phyloP scores from a whole-genome alignment of 2,329 filamentous ascomycete species.

The Simplicillium sp. region DNA sequence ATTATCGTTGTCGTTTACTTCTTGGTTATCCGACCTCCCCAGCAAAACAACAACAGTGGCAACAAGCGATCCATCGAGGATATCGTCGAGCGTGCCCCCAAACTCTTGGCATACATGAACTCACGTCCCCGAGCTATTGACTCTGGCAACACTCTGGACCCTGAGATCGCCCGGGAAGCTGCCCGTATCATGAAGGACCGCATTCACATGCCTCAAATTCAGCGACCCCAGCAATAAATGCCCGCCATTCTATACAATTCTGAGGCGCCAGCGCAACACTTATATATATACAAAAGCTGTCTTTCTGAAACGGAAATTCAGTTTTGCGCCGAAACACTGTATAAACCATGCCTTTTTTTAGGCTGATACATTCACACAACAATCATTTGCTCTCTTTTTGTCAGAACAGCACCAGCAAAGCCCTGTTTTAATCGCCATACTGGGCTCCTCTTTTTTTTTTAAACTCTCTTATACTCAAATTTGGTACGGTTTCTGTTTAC shows the following conservation, averaged over 20 bases:
- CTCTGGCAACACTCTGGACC: slow-evolving; percentile 6
- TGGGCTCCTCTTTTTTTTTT: slow-evolving; percentile 4
- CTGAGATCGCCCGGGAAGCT: slow-evolving; percentile 3
- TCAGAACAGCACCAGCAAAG: too few relatives aligned
- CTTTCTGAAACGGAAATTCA: too few relatives aligned
- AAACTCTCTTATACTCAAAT: not conserved
- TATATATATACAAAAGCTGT: not conserved
- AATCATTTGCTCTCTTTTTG: too few relatives aligned
- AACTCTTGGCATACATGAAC: not conserved
- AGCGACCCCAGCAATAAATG: slow-evolving; percentile 7
- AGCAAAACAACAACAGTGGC: slow-evolving; percentile 20
- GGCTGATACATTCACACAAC: too few relatives aligned
- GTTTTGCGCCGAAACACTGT: too few relatives aligned
- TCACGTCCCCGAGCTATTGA: slow-evolving; percentile 2
- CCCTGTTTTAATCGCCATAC: too few relatives aligned
- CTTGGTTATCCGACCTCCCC: slow-evolving; percentile 23
- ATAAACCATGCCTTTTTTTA: too few relatives aligned
- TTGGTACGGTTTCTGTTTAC: too few relatives aligned
- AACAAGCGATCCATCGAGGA: slow-evolving; percentile 14
- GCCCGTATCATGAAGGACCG: slow-evolving; percentile 10
- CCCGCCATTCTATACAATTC: not conserved
- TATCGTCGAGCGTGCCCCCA: slow-evolving; percentile 4
- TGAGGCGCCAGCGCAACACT: not conserved
- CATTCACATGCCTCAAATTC: slow-evolving; percentile 15
- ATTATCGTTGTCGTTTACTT: slow-evolving; percentile 41